Evolutionary conservation across 2,329 filamentous ascomycete species (phyloP), one percentile per base, ranked within the genome.

Genomic region (Hypoxylon sp.): DNA sequence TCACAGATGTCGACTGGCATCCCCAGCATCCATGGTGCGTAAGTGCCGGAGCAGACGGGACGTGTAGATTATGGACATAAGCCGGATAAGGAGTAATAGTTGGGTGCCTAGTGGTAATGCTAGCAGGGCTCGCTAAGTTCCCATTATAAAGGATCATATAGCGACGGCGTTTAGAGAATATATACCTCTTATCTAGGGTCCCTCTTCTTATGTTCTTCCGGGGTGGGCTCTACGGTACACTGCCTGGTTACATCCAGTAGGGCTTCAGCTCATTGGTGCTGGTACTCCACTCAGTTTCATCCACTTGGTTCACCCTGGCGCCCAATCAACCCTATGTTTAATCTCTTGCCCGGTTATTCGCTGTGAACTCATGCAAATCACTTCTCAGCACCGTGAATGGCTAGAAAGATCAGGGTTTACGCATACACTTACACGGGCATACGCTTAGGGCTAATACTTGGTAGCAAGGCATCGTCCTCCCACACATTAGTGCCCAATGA

Each of bases 1-100:
- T 98, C 14, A 86, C 98, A 85, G 95, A 97, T 79, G 84, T 99
- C 29, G 93, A 97, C 77, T 99, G 97, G 97, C 96, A 99, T 84
- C 94, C 94, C 5, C 89, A 88, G 71, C 93, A 98, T 81, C 94
- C 95, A 1, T 98, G 96, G 96, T 92, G 92, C 81, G 91, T 97
- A 59, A 97, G 92, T 84, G 95, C 94, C 51, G 96, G 96, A 74
- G 94, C 95, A 1, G 96, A 99, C 84, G 95, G 95, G 46, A 97
- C 92, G 13, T 93, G 94, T 81, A 90, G 95, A 76, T 82, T 99
- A 78, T 99, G 95, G 95, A 92, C 90, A 78, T 92, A 79, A 78
- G 44, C 24, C 63, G 42, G 44, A 42, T 50, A 4, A 29, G 24
- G 47, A 29, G 39, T 14, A 13, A 26, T 24, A 31, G 22, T 5